Conservation (phyloP, 441 rosid species). For the Populus hybrid region DNA sequence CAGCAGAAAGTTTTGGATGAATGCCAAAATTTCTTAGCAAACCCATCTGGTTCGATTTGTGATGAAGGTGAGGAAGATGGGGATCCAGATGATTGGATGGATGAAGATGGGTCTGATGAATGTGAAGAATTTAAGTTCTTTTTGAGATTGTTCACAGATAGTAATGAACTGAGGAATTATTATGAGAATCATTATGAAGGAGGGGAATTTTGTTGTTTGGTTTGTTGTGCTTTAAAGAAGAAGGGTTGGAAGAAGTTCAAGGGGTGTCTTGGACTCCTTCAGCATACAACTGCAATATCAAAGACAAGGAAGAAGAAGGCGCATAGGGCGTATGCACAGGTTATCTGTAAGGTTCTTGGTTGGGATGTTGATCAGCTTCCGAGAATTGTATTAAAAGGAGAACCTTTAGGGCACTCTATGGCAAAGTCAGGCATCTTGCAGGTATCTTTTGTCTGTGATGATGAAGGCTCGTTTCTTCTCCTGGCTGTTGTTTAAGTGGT, state of each 20-base stretch:
- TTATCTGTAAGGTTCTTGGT: conserved; percentile 64
- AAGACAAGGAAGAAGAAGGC: conserved; percentile 36
- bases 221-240: conserved; percentile 54
- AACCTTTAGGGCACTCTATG: conserved; percentile 29
- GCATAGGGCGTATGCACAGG: conserved; percentile 54
- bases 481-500: neutral
- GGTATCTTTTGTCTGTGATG: no score
- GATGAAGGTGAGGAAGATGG: conserved; percentile 17
- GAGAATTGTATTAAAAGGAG: conserved; percentile 31
- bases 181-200: conserved; percentile 43
- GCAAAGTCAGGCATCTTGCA: conserved; percentile 9
- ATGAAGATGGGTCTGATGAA: conserved; percentile 17
- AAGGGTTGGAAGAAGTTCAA: conserved; percentile 41
- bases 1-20: conserved; percentile 16
- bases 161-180: conserved; percentile 44
- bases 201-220: conserved; percentile 61
- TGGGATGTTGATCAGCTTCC: conserved; percentile 59
- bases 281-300: conserved; percentile 45
- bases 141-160: conserved; percentile 35
- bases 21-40: conserved; percentile 36
- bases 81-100: conserved; percentile 22
- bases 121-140: conserved; percentile 38
- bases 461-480: neutral
- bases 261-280: conserved; percentile 52
- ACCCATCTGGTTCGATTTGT: conserved; percentile 20